Percentiles rank a stretch among this genome's conserved stretches.
These are phyloP conservation scores for Venturiaceae sp. DNA, from an alignment of 2,329 filamentous ascomycete genomes.

Conservation along the genomic window DNA sequence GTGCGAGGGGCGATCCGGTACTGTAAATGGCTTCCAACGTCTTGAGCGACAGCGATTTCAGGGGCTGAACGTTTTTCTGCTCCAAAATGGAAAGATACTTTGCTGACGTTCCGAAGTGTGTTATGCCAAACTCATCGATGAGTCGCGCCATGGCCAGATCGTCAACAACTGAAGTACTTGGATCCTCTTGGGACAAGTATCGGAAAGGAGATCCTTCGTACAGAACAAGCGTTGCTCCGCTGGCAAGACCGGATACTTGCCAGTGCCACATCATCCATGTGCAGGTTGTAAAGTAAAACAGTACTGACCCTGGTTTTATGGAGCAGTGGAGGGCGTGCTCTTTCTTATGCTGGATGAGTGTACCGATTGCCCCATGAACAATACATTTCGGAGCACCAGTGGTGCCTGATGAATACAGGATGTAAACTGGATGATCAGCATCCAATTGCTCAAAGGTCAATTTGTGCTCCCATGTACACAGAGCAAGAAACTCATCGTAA, in stretches of 20 bases:
- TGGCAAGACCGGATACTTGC: slow-evolving; percentile 77
- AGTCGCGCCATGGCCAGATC: slow-evolving; percentile 74
- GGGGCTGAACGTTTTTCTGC: slow-evolving; percentile 58
- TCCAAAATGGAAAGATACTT: slow-evolving; percentile 90
- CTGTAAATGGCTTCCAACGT: slow-evolving; percentile 80
- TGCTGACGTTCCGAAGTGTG: slow-evolving; percentile 89
- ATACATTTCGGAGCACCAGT: slow-evolving; percentile 87
- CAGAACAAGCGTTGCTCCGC: slow-evolving; percentile 72
- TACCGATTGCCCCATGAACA: slow-evolving; percentile 82
- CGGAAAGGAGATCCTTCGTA: slow-evolving; percentile 90
- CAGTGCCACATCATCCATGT: slow-evolving; percentile 99
- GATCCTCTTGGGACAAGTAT: slow-evolving; percentile 22
- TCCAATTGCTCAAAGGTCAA: slow-evolving; percentile 63
- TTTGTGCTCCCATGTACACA: slow-evolving; percentile 26
- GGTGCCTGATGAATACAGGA: slow-evolving; percentile 88
- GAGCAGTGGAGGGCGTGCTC: slow-evolving; percentile 85
- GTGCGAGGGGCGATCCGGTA: slow-evolving; percentile 83
- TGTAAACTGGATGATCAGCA: slow-evolving; percentile 77
- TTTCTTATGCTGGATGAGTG: slow-evolving; percentile 93
- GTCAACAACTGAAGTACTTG: slow-evolving; percentile 48
- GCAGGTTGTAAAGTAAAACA: slow-evolving; percentile 91
- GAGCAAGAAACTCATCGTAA: slow-evolving; percentile 16
- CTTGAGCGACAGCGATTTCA: slow-evolving; percentile 38
- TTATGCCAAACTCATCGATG: slow-evolving; percentile 71
- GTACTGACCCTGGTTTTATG: slow-evolving; percentile 58